A percentile compares a stretch with the other conserved stretches of the same genome.
phyloP scores from a whole-genome alignment of 495 filamentous ascomycete genomes.

The Hypoxylon fragiforme region DNA sequence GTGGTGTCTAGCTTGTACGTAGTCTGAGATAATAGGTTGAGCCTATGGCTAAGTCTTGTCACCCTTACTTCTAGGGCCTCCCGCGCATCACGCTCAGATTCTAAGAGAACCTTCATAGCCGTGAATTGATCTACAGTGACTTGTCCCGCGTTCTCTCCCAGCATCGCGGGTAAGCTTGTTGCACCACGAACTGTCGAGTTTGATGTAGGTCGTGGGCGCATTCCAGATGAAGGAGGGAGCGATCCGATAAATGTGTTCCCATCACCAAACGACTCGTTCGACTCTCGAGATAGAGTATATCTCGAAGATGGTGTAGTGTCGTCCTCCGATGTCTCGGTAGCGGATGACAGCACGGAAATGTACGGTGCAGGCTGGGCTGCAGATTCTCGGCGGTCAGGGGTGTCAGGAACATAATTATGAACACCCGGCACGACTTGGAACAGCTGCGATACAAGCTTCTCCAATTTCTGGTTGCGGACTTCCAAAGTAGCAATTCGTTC shows the following conservation, averaged over 20 bases:
- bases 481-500: conserved; percentile 52
- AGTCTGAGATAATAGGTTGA: conserved; percentile 46
- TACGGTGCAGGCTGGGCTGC: conserved; percentile 32
- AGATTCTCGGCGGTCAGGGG: conserved; percentile 22
- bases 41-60: conserved; percentile 47
- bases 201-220: conserved; percentile 41
- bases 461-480: conserved; percentile 50
- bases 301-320: conserved; percentile 33
- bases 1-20: conserved; percentile 29
- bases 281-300: conserved; percentile 40
- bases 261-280: conserved; percentile 49
- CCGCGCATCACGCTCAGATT: conserved; percentile 53
- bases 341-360: conserved; percentile 32
- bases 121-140: conserved; percentile 43
- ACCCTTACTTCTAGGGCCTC: conserved; percentile 56
- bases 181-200: conserved; percentile 47
- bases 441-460: conserved; percentile 49
- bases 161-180: conserved; percentile 46
- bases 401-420: conserved; percentile 32
- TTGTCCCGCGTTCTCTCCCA: conserved; percentile 34
- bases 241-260: conserved; percentile 43
- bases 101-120: conserved; percentile 48
- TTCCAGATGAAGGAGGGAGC: conserved; percentile 40
- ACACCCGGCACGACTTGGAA: conserved; percentile 47
- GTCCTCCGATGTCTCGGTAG: conserved; percentile 23